A percentile compares a stretch with the other conserved stretches of the same genome.
Evolutionary conservation across 225 moss, liverwort and hornwort species (phyloP).

Genomic region (Lunularia cruciata): DNA sequence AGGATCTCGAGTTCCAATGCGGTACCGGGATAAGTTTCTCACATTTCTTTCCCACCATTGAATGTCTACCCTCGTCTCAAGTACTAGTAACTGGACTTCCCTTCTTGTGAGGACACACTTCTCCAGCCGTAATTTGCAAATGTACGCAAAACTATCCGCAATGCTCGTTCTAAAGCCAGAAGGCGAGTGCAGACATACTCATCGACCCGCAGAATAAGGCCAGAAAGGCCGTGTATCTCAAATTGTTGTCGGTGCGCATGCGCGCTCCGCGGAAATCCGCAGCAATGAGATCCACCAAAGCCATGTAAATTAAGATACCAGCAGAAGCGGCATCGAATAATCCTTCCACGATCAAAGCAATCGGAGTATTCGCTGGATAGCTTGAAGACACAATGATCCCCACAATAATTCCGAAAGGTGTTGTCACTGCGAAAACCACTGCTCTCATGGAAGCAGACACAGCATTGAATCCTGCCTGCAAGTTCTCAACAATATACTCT

Average conservation of each 20-base stretch:
- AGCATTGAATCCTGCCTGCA: slow-evolving; percentile 58
- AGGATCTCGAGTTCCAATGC: no score
- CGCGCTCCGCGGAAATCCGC: slow-evolving; percentile 66
- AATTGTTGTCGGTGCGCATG: slow-evolving; percentile 46
- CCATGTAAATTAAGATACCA: slow-evolving; percentile 87
- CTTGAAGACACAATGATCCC: slow-evolving; percentile 63
- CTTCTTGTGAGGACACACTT: background rate
- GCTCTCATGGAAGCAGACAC: slow-evolving; percentile 57
- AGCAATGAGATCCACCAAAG: slow-evolving; percentile 82
- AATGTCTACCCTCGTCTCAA: background rate
- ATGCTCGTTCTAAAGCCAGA: slow-evolving; percentile 54
- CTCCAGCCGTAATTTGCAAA: background rate
- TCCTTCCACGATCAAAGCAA: slow-evolving; percentile 66
- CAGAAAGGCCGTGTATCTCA: slow-evolving; percentile 53
- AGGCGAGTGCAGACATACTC: slow-evolving; percentile 79
- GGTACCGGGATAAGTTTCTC: background rate
- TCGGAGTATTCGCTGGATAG: slow-evolving; percentile 52
- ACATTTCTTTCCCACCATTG: background rate
- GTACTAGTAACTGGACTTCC: no score
- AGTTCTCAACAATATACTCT: background rate
- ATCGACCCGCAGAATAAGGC: slow-evolving; percentile 60
- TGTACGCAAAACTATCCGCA: background rate
- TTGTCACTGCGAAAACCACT: slow-evolving; percentile 70
- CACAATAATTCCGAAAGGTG: slow-evolving; percentile 70
- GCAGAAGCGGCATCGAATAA: slow-evolving; percentile 75